Conservation (phyloP, 2,329 filamentous ascomycete species). For the Colletotrichum cereale region DNA sequence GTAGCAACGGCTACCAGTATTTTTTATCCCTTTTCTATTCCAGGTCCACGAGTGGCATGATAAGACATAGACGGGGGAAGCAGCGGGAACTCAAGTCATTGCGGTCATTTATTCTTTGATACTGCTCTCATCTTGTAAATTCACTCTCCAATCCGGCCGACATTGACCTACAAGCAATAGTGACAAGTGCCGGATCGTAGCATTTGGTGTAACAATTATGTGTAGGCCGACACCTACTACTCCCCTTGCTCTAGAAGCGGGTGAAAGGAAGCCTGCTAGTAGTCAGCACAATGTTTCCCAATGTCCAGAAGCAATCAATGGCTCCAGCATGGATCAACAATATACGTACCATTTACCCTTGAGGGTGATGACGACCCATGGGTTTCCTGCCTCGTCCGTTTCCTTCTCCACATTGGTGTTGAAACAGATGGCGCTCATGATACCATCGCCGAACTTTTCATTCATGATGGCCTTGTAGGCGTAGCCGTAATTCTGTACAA, state of each 20-base stretch:
- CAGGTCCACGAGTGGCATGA: neutral
- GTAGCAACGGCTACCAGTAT: neutral
- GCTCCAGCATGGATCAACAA: slow-evolving; percentile 56
- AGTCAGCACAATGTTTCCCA: slow-evolving; percentile 22
- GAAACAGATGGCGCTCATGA: slow-evolving; percentile 97
- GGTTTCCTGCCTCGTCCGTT: slow-evolving; percentile 82
- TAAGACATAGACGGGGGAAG: neutral
- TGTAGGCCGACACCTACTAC: no score
- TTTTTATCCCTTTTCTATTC: neutral
- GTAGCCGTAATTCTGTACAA: slow-evolving; percentile 97
- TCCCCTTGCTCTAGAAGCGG: slow-evolving; percentile 47
- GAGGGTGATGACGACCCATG: slow-evolving; percentile 88
- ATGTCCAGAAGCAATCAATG: neutral
- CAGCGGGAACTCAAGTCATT: no score
- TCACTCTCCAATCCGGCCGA: no score
- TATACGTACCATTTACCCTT: slow-evolving; percentile 85
- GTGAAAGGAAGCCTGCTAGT: slow-evolving; percentile 51
- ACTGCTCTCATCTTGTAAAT: neutral
- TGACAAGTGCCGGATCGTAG: neutral
- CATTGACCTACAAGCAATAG: neutral
- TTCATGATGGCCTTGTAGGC: slow-evolving; percentile 96
- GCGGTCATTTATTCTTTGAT: neutral
- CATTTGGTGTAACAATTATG: neutral
- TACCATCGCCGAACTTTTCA: slow-evolving; percentile 94
- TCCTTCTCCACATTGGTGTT: slow-evolving; percentile 95